Percentiles rank a stretch among this genome's conserved stretches.
Conservation (phyloP, 371 early-diverging fungal species). For the Mortierella sp. region DNA sequence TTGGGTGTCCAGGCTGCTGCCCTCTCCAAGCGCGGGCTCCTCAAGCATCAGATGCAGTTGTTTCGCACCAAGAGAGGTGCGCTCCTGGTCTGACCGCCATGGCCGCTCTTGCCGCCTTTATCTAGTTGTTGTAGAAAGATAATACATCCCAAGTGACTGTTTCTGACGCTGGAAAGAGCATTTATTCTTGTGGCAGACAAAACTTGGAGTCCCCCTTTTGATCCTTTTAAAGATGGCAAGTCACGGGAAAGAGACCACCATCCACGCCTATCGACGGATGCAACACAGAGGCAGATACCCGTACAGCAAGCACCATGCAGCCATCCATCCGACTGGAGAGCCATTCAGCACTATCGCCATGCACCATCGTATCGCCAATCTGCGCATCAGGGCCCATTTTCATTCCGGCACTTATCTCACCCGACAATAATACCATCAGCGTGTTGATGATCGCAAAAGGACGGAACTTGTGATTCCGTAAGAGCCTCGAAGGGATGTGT, state of each 20-base stretch:
- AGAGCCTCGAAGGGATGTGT: not conserved
- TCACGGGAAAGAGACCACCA: slow-evolving; percentile 23
- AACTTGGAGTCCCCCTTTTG: slow-evolving; percentile 41
- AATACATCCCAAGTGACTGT: not conserved
- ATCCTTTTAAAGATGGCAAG: slow-evolving; percentile 56
- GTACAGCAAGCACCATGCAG: not conserved
- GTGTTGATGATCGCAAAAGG: not conserved
- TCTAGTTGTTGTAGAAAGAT: not conserved
- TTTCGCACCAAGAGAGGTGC: not conserved
- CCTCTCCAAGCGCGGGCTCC: not conserved
- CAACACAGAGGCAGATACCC: not conserved
- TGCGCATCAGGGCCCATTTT: not conserved
- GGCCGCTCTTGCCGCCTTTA: not conserved
- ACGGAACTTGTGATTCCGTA: not conserved
- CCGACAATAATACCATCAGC: not conserved
- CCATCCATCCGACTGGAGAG: slow-evolving; percentile 21
- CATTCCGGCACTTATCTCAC: not conserved
- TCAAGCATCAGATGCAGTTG: not conserved
- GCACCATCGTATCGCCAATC: not conserved
- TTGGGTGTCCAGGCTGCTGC: not conserved
- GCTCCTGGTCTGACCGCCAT: not conserved
- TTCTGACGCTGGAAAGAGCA: not conserved
- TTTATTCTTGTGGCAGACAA: not conserved
- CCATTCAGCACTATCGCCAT: not conserved
- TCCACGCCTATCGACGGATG: slow-evolving; percentile 8